These are phyloP conservation scores for Fusarium algeriense DNA, from an alignment of 2,329 filamentous ascomycete genomes.

Conservation along the genomic window DNA sequence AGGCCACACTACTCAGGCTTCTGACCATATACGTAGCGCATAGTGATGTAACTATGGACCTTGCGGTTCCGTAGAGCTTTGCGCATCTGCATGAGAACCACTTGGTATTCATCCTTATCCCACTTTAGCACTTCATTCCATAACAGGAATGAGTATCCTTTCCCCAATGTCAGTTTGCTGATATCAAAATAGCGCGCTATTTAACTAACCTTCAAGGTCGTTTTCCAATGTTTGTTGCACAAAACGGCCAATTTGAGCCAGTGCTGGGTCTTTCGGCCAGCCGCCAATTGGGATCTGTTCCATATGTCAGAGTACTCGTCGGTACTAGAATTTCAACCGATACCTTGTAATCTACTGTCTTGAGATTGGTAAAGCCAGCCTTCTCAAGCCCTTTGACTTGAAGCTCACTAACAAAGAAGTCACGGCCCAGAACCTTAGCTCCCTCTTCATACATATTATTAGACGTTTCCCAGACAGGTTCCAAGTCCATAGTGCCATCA, in stretches of 20 bases:
- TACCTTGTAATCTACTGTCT: not conserved
- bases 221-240: conserved; percentile 31
- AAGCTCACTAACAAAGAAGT: not conserved
- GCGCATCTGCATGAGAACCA: conserved; percentile 29
- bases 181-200: rapidly evolving
- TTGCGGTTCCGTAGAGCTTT: conserved; percentile 26
- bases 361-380: not conserved
- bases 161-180: not conserved
- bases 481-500: not conserved
- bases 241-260: conserved; percentile 17
- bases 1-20: conserved; percentile 5
- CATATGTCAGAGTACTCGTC: not conserved
- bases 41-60: conserved; percentile 27
- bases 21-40: conserved; percentile 33
- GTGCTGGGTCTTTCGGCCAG: conserved; percentile 20
- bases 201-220: conserved; percentile 27
- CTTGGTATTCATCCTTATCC: conserved; percentile 28
- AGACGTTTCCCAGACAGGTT: not conserved
- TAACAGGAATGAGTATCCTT: conserved; percentile 8
- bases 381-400: not conserved
- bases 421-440: not conserved
- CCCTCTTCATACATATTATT: not conserved
- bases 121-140: conserved; percentile 35
- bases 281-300: conserved; percentile 18
- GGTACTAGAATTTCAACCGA: not conserved